Conservation (phyloP, 257 asterid species). For the Petunia secreta region DNA sequence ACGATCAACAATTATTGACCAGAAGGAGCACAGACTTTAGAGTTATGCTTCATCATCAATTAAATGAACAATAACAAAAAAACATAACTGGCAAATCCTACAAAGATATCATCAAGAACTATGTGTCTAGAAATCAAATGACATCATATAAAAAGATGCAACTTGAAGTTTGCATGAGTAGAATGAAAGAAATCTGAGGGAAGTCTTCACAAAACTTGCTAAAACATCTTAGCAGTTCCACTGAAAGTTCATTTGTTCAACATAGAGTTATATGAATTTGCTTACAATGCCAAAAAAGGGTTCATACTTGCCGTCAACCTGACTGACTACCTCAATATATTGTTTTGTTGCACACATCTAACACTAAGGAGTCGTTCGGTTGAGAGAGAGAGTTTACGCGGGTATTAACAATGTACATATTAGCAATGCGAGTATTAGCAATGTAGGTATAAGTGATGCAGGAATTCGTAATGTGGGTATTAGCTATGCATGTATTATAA, state of each 20-base stretch:
- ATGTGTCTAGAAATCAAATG: not conserved
- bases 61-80: not conserved
- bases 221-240: slow-evolving; percentile 17
- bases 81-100: not conserved
- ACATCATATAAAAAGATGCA: not conserved
- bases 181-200: not conserved
- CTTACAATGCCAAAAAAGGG: not conserved
- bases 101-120: not conserved
- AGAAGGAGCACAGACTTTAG: slow-evolving; percentile 14
- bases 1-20: not conserved
- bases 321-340: not conserved
- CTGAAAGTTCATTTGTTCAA: not conserved
- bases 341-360: not conserved
- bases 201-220: slow-evolving; percentile 15
- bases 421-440: no score
- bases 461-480: no score
- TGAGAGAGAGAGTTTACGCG: no score
- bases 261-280: not conserved
- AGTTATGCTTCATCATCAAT: not conserved
- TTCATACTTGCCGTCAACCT: slow-evolving; percentile 1
- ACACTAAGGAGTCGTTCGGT: no score
- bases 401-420: no score
- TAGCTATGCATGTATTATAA: no score
- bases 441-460: no score
- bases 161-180: not conserved